phyloP scores from a whole-genome alignment of 192 early-diverging fungal genomes.

The Rhizophagus sp. region DNA sequence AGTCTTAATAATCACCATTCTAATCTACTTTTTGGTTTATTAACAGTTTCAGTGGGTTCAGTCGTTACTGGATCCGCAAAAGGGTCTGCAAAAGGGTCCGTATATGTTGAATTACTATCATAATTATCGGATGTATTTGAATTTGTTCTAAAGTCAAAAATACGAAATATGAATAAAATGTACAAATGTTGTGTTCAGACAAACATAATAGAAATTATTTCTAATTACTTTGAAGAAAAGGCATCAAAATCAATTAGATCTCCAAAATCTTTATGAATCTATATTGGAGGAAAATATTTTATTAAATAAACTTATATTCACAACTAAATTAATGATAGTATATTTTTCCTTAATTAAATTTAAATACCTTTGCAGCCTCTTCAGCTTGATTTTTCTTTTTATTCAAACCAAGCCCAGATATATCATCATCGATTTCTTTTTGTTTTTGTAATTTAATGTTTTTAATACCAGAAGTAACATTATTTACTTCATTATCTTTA shows the following conservation, averaged over 20 bases:
- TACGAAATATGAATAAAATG: not conserved
- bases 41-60: not conserved
- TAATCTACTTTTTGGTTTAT: not conserved
- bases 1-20: not conserved
- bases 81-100: not conserved
- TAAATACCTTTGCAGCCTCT: not conserved
- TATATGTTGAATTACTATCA: not conserved
- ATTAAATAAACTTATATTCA: too few relatives aligned
- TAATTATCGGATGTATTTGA: not conserved
- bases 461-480: not conserved
- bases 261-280: slow-evolving; percentile 15
- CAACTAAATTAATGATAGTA: too few relatives aligned
- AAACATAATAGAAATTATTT: too few relatives aligned
- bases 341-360: too few relatives aligned
- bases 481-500: not conserved
- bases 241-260: slow-evolving; percentile 27
- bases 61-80: not conserved
- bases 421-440: not conserved
- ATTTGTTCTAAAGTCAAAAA: not conserved
- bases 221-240: not conserved
- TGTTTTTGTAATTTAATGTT: slow-evolving; percentile 2
- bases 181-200: not conserved
- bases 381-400: not conserved
- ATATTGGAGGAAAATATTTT: not conserved
- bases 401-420: not conserved